Evolutionary conservation across 1,284 basidiomycete species (phyloP).

Genomic region (Pyrrhoderma lamaoense): DNA sequence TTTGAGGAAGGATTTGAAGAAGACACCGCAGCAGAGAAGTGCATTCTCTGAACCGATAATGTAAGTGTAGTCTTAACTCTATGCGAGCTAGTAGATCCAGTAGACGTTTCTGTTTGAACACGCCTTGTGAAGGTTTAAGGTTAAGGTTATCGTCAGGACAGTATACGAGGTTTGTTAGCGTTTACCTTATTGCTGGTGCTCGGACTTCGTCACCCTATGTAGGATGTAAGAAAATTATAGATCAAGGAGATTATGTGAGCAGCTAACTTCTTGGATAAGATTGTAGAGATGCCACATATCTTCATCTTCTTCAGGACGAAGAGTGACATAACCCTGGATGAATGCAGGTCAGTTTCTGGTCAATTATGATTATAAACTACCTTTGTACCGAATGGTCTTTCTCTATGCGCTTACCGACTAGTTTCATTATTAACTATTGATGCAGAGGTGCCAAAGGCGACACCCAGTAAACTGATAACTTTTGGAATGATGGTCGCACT

Average conservation of each 20-base stretch:
- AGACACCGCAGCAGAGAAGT: constrained; percentile 25
- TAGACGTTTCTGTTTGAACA: constrained; percentile 77
- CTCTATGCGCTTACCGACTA: constrained; percentile 67
- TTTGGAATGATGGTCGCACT: too few relatives aligned
- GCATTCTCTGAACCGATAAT: constrained; percentile 60
- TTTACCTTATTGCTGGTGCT: constrained; percentile 81
- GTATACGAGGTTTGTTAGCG: constrained; percentile 4
- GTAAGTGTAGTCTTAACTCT: constrained; percentile 84
- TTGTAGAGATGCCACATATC: constrained; percentile 99
- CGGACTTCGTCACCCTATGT: constrained; percentile 75
- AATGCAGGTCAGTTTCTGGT: constrained; percentile 15
- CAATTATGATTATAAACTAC: not conserved
- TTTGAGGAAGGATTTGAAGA: constrained; percentile 58
- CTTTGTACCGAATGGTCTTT: constrained; percentile 67
- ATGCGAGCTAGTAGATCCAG: constrained; percentile 90
- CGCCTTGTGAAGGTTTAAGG: constrained; percentile 33
- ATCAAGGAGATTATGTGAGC: constrained; percentile 5
- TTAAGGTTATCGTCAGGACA: too few relatives aligned
- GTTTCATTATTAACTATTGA: too few relatives aligned
- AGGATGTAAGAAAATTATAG: constrained; percentile 12
- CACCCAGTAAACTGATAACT: too few relatives aligned
- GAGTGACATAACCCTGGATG: constrained; percentile 78
- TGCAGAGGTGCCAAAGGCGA: too few relatives aligned
- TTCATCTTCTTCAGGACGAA: constrained; percentile 91
- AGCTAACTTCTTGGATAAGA: constrained; percentile 63